A percentile compares a stretch with the other conserved stretches of the same genome.
Evolutionary conservation across 1,284 basidiomycete species (phyloP).

Genomic region (Boletus calvinii): DNA sequence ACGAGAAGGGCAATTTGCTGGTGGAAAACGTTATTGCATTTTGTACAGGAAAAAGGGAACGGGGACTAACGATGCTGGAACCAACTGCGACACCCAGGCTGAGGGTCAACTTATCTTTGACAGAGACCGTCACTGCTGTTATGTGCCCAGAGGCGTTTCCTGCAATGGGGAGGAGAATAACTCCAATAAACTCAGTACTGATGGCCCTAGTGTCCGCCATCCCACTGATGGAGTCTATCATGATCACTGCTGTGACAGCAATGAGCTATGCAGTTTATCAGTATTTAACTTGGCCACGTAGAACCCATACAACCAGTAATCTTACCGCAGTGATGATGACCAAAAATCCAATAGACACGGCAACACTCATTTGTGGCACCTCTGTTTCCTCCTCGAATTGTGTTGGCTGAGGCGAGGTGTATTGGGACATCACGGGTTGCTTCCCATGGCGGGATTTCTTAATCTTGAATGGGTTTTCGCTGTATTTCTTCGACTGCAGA

Average conservation of each 20-base stretch:
- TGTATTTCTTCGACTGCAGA: conserved; percentile 24
- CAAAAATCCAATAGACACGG: conserved; percentile 53
- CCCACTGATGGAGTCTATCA: conserved; percentile 76
- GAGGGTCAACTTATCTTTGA: conserved; percentile 71
- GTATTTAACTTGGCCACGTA: background rate
- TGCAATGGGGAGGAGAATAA: conserved; percentile 83
- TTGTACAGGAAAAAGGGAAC: conserved; percentile 1
- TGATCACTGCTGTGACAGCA: conserved; percentile 76
- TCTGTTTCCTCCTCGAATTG: conserved; percentile 44
- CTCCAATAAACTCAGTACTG: conserved; percentile 75
- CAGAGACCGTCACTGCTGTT: conserved; percentile 79
- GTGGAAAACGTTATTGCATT: conserved; percentile 5
- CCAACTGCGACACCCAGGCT: conserved; percentile 83
- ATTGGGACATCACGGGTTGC: background rate
- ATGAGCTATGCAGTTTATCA: conserved; percentile 41
- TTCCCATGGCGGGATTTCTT: conserved; percentile 19
- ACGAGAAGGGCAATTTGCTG: conserved; percentile 89
- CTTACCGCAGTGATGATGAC: conserved; percentile 61
- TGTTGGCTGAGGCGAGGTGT: conserved; percentile 5
- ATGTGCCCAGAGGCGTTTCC: conserved; percentile 74
- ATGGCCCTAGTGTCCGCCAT: conserved; percentile 52
- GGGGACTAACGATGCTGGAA: conserved; percentile 69
- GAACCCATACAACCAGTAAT: background rate
- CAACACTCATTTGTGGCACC: conserved; percentile 58
- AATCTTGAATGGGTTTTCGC: conserved; percentile 31